Conservation (phyloP, 2,329 filamentous ascomycete genomes). For the Calonectria fujianensis region DNA sequence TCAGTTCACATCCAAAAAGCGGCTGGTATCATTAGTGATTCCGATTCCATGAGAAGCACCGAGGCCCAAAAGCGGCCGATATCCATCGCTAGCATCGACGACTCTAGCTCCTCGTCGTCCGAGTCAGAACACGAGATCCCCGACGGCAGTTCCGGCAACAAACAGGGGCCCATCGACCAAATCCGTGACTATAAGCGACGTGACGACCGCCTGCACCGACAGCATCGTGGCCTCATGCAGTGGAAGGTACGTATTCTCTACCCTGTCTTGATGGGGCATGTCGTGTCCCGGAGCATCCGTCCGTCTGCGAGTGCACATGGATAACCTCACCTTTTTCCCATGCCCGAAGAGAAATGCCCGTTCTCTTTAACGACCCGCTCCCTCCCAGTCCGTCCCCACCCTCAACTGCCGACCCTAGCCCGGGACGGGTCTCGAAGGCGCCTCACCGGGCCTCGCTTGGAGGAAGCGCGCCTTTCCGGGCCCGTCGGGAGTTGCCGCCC, state of each 20-base stretch:
- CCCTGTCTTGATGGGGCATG: slow-evolving; percentile 19
- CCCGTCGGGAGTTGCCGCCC: slow-evolving; percentile 30
- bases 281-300: slow-evolving; percentile 19
- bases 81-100: slow-evolving; percentile 50
- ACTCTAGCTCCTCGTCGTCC: slow-evolving; percentile 56
- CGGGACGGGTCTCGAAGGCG: slow-evolving; percentile 34
- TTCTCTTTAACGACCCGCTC: not conserved
- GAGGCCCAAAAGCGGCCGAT: slow-evolving; percentile 32
- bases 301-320: not conserved
- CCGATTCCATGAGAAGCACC: slow-evolving; percentile 46
- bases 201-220: slow-evolving; percentile 76
- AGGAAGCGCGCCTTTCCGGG: not conserved
- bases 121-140: slow-evolving; percentile 59
- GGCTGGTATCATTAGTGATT: slow-evolving; percentile 59
- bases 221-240: slow-evolving; percentile 84
- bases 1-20: slow-evolving; percentile 59
- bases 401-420: slow-evolving; percentile 29
- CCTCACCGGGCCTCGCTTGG: slow-evolving; percentile 34
- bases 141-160: slow-evolving; percentile 61
- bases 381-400: not conserved
- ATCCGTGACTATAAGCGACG: slow-evolving; percentile 77
- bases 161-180: slow-evolving; percentile 69
- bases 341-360: not conserved
- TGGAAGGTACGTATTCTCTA: slow-evolving; percentile 68
- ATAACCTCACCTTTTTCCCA: not conserved